Evolutionary conservation across 306 rosid genomes (phyloP).

Genomic region (Carpinus fangiana): DNA sequence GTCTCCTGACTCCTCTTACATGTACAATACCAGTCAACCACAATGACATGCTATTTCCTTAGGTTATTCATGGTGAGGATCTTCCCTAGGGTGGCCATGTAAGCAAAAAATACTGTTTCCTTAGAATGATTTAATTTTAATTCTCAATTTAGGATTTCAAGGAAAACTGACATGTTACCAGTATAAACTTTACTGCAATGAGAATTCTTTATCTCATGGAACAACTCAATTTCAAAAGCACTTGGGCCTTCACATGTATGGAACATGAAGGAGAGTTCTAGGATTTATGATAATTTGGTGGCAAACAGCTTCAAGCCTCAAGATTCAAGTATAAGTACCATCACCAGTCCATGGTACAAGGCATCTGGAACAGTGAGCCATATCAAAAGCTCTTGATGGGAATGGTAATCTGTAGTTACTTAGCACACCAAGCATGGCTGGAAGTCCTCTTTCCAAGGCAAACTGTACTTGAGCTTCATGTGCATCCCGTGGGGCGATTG

Average conservation of each 20-base stretch:
- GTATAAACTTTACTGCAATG: not conserved
- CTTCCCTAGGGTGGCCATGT: too few relatives aligned
- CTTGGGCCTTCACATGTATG: not conserved
- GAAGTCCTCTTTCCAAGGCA: conserved; percentile 68
- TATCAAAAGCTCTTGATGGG: conserved; percentile 60
- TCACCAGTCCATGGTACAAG: conserved; percentile 55
- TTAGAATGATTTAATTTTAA: not conserved
- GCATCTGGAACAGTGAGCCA: conserved; percentile 71
- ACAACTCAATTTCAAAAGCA: not conserved
- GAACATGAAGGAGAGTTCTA: not conserved
- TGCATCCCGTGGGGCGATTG: conserved; percentile 57
- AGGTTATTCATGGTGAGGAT: too few relatives aligned
- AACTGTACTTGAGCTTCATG: conserved; percentile 57
- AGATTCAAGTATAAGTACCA: conserved; percentile 34
- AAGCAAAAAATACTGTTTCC: too few relatives aligned
- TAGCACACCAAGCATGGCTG: conserved; percentile 61
- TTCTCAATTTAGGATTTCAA: not conserved
- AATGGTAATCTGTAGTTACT: conserved; percentile 54
- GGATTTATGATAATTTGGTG: not conserved
- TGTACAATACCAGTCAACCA: too few relatives aligned
- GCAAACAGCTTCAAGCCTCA: not conserved
- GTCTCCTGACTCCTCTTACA: too few relatives aligned
- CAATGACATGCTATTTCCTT: too few relatives aligned
- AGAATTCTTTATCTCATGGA: not conserved
- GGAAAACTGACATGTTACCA: not conserved